Evolutionary conservation across 2,329 filamentous ascomycete genomes (phyloP), one percentile per base, ranked within the genome.

Genomic region (Pseudocercospora musae): DNA sequence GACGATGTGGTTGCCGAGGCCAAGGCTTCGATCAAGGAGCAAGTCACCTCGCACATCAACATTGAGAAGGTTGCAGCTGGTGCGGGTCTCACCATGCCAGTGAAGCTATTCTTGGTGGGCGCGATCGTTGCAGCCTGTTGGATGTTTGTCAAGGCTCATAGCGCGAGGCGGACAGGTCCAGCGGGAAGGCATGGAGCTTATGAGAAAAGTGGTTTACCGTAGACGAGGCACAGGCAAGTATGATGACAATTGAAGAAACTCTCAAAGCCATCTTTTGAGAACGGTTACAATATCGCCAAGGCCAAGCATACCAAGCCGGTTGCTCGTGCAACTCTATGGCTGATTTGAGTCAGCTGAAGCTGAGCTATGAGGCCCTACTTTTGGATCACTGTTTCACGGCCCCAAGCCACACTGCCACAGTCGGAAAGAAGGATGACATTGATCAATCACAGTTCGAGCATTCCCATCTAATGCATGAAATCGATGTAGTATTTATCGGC

Each of bases 81-180:
- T 13, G 67, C 69, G 27, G 80, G 79, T 31, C 70, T 82, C 58
- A 79, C 78, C 58, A 66, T 76, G 62, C 68, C 73, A 37, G 74
- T 77, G 65, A 83, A 83, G 75, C 59, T 82, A 37, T 76, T 79
- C 63, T 72, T 81, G 63, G 64, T 80, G 54, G 77, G 72, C 27
- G 73, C 77, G 49, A 76, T 83, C 60, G 70, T 81, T 60, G 75
- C 73, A 40, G 71, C 77, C 52, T 80, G 79, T 59, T 71, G 65
- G 58, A 64, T 58, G 33, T 74, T 67, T 25, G 62, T 74, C 10
- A 64, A 66, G 44, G 66, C 66, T 20, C 63, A 67, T 21, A 63
- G 58, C 23, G 48, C 69, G 49, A 58, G 64, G 33, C 52, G 69
- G 15, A 33, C 60, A 11, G 61, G 62, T 7, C 52, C 52, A 20